phyloP scores from a whole-genome alignment of 2,329 filamentous ascomycete species.

The Epichloe hybrida region DNA sequence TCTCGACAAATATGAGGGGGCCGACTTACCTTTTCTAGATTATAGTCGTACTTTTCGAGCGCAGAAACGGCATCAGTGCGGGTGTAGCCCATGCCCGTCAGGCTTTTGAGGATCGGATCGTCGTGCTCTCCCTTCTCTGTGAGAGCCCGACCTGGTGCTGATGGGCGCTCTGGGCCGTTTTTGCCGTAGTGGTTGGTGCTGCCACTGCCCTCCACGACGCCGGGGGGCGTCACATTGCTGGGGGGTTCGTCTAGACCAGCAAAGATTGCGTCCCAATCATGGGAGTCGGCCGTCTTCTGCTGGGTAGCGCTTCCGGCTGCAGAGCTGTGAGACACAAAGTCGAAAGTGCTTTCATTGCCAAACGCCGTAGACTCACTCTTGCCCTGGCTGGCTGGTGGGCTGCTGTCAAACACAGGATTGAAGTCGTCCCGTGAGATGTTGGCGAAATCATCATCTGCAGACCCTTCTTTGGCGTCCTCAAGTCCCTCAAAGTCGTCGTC shows the following conservation, averaged over 20 bases:
- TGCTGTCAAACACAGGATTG: slow-evolving; percentile 69
- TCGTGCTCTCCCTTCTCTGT: slow-evolving; percentile 69
- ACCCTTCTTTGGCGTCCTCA: slow-evolving; percentile 71
- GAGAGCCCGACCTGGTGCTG: slow-evolving; percentile 47
- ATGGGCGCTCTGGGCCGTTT: slow-evolving; percentile 13
- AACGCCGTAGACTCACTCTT: slow-evolving; percentile 42
- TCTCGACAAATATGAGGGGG: background rate
- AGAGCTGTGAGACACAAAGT: slow-evolving; percentile 35
- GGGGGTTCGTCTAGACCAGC: slow-evolving; percentile 55
- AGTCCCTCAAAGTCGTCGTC: slow-evolving; percentile 73
- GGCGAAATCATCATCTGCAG: slow-evolving; percentile 66
- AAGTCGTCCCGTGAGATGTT: slow-evolving; percentile 66
- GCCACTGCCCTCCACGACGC: background rate
- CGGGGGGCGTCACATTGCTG: slow-evolving; percentile 16
- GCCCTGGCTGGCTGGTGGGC: slow-evolving; percentile 38
- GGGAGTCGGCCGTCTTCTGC: slow-evolving; percentile 33
- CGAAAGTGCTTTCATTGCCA: slow-evolving; percentile 42
- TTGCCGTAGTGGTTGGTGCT: slow-evolving; percentile 1
- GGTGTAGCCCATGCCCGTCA: slow-evolving; percentile 81
- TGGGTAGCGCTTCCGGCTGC: slow-evolving; percentile 22
- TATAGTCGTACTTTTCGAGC: slow-evolving; percentile 90
- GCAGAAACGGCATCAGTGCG: slow-evolving; percentile 62
- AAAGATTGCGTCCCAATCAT: slow-evolving; percentile 96
- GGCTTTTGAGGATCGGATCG: slow-evolving; percentile 77
- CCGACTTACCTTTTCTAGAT: slow-evolving; percentile 71